Evolutionary conservation across 78 protist species (phyloP).

Genomic region (Isochrysis galbana): DNA sequence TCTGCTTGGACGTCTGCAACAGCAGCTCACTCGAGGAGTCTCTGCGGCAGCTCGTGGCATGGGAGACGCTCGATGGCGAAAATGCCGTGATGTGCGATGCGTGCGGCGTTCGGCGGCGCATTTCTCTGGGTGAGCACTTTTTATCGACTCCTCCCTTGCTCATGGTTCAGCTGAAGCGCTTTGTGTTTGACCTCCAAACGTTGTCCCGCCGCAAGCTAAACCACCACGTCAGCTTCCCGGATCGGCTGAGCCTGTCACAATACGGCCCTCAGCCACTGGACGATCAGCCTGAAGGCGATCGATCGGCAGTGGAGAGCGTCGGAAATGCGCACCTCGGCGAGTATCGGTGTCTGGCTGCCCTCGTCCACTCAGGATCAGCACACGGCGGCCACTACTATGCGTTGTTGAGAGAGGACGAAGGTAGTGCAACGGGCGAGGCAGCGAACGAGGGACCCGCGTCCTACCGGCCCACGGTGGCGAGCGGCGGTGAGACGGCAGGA

Average conservation of each 20-base stretch:
- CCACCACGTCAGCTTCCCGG: conserved; percentile 6
- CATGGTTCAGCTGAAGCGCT: conserved; percentile 1
- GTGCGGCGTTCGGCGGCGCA: neutral
- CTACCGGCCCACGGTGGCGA: too few species aligned
- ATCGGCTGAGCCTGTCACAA: neutral
- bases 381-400: conserved; percentile 11
- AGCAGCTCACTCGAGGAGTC: neutral
- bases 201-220: neutral
- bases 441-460: too few species aligned
- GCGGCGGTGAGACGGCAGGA: too few species aligned
- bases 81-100: neutral
- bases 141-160: neutral
- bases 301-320: neutral
- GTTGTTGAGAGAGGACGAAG: neutral
- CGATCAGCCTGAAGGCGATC: neutral
- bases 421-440: neutral
- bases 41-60: neutral
- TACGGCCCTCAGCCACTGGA: neutral
- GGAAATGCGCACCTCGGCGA: neutral
- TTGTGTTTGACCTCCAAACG: neutral
- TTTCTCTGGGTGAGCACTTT: neutral
- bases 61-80: neutral
- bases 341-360: neutral
- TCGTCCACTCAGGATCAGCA: conserved; percentile 1
- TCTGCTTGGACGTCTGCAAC: neutral